phyloP scores from a whole-genome alignment of 768 basidiomycete genomes.

The Tephrocybe rancida region DNA sequence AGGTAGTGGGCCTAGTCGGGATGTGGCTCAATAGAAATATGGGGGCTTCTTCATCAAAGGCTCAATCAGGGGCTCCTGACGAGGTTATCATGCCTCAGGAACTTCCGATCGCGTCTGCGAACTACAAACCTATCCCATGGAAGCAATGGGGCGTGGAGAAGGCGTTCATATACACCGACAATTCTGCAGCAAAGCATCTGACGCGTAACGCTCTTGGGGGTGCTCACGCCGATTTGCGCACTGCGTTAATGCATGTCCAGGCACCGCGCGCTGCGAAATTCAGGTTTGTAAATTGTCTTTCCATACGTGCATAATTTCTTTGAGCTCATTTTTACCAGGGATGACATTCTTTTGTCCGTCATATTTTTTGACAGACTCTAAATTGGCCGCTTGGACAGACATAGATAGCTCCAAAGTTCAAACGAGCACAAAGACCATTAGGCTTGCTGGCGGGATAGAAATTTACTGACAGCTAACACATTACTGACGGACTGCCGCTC shows the following conservation, averaged over 20 bases:
- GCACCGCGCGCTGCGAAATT: conserved; percentile 34
- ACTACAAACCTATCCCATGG: conserved; percentile 36
- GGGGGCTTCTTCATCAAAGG: too few relatives aligned
- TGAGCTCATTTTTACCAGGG: too few relatives aligned
- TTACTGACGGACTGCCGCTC: too few relatives aligned
- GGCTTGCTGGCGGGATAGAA: too few relatives aligned
- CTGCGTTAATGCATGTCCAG: conserved; percentile 36
- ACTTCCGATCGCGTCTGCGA: conserved; percentile 29
- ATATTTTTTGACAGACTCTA: too few relatives aligned
- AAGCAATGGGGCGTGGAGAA: conserved; percentile 37
- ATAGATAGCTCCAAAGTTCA: too few relatives aligned
- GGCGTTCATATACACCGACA: conserved; percentile 39
- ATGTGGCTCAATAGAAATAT: conserved; percentile 37
- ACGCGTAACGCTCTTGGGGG: conserved; percentile 54
- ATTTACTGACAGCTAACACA: too few relatives aligned
- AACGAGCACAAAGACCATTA: too few relatives aligned
- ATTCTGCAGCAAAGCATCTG: conserved; percentile 49
- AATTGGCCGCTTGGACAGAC: too few relatives aligned
- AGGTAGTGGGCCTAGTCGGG: conserved; percentile 58
- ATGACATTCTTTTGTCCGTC: too few relatives aligned
- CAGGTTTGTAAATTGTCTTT: too few relatives aligned
- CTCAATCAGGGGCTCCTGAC: background rate
- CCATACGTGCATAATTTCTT: too few relatives aligned
- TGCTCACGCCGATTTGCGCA: conserved; percentile 39
- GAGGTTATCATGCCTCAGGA: conserved; percentile 20